Evolutionary conservation across 2,329 filamentous ascomycete genomes (phyloP).

Genomic region (Chalaropsis ovoidea): DNA sequence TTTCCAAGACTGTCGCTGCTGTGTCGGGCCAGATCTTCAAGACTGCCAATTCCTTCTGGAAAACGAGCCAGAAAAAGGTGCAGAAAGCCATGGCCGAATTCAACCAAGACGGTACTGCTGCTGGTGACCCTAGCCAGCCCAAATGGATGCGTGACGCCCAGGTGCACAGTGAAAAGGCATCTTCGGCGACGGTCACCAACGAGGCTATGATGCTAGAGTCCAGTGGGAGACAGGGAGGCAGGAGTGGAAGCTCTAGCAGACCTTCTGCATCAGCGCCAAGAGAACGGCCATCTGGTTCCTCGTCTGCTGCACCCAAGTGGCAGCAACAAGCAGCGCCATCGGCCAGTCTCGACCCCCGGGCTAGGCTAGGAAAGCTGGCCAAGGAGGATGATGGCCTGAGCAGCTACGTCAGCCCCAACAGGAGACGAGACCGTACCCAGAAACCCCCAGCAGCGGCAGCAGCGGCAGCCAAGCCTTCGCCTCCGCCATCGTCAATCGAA

Average conservation of each 20-base stretch:
- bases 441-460: slow-evolving; percentile 38
- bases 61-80: slow-evolving; percentile 82
- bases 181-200: slow-evolving; percentile 44
- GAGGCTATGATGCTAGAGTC: slow-evolving; percentile 73
- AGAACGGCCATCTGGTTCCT: slow-evolving; percentile 38
- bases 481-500: slow-evolving; percentile 41
- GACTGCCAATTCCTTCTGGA: slow-evolving; percentile 91
- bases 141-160: slow-evolving; percentile 87
- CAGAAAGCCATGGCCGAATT: slow-evolving; percentile 89
- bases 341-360: slow-evolving; percentile 31
- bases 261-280: slow-evolving; percentile 3
- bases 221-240: slow-evolving; percentile 43
- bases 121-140: slow-evolving; percentile 62
- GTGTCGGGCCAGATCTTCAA: slow-evolving; percentile 80
- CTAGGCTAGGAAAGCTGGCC: slow-evolving; percentile 59
- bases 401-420: slow-evolving; percentile 77
- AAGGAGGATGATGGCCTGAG: slow-evolving; percentile 72
- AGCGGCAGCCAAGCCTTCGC: slow-evolving; percentile 32
- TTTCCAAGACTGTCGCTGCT: slow-evolving; percentile 70
- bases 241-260: slow-evolving; percentile 15
- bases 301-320: slow-evolving; percentile 33
- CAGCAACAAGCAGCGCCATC: slow-evolving; percentile 42
- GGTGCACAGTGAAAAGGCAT: slow-evolving; percentile 33
- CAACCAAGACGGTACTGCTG: slow-evolving; percentile 45
- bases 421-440: slow-evolving; percentile 59